Base-by-base conservation (phyloP, 331 rosid species). In the Prunus yedoensis region DNA sequence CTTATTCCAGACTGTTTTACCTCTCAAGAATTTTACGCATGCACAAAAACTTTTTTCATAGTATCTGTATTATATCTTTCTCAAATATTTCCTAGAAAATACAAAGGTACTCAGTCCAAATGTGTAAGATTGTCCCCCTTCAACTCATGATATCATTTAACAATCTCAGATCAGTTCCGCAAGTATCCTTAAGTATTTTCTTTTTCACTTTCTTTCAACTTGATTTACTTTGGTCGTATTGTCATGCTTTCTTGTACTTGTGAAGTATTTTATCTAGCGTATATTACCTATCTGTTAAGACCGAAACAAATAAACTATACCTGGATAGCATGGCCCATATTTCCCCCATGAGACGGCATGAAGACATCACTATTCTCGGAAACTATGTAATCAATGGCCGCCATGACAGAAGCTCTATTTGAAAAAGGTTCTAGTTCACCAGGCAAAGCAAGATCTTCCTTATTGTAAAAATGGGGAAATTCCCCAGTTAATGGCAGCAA, bases 291-390 rank as follows among this genome's bases (percentile, higher is more conserved):
- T 57, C 12, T 57, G 23, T 12, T 25, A 14, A 60, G 27, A 27
- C 66, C 3, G 1, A 60, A 27, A 60, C n/a, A 0, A 14, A 60
- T 13, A 63, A 3, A 64, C n/a, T 14, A 81, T 83, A 91, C 99
- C 97, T 94, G 99, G 70, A 95, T 65, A 4, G 96, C 97, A 72
- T 91, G 99, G 50, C 97, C 99, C 99, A 95, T 95, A 46, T 95
- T 95, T 81, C 99, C 99, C n/a, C 97, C 99, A 84, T 95, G 99
- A 66, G 97, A 92, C 32, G 99, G 97, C 97, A 95, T 89, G 94
- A 95, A 95, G 78, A 95, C 96, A 78, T 95, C 94, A 71, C 99
- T 95, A 63, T 87, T 87, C 83, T 92, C 88, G 2, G 92, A 89
- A 47, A 95, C 97, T 64, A 95, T 84, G 76, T 88, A 95, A 78